A percentile compares a stretch with the other conserved stretches of the same genome.
Conservation (phyloP, 768 basidiomycete genomes). For the Mycena haematopus region DNA sequence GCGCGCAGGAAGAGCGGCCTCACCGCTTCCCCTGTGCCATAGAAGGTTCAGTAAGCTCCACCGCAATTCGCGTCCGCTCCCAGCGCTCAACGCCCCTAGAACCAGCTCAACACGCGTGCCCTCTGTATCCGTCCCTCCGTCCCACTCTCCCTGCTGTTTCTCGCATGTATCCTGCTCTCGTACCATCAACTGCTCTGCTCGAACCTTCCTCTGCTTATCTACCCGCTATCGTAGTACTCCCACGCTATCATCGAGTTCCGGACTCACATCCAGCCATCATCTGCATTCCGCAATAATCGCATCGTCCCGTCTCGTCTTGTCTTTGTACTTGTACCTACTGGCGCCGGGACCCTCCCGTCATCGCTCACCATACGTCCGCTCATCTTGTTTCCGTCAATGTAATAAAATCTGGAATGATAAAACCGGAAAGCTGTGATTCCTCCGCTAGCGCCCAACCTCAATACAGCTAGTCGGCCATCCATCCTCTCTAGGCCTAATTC, state of each 20-base stretch:
- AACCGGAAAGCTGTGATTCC: background rate
- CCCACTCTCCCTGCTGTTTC: background rate
- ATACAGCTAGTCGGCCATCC: too few relatives aligned
- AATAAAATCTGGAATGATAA: background rate
- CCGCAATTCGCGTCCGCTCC: background rate
- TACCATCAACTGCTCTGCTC: constrained; percentile 2
- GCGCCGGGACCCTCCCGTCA: constrained; percentile 2
- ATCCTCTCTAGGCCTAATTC: too few relatives aligned
- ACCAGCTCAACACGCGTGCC: background rate
- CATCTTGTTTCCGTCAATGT: background rate
- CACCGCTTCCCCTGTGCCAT: background rate
- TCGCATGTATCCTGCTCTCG: constrained; percentile 10
- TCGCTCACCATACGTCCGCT: background rate
- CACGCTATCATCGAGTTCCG: constrained; percentile 3
- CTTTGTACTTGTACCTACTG: background rate
- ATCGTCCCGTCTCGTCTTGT: background rate
- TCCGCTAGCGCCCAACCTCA: too few relatives aligned
- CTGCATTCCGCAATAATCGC: background rate
- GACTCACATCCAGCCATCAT: background rate
- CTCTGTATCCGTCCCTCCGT: constrained; percentile 3
- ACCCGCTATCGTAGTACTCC: constrained; percentile 14
- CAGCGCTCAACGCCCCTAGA: background rate
- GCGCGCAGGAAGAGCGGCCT: constrained; percentile 21
- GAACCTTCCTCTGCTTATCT: constrained; percentile 21
- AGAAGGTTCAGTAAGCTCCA: background rate